Base-by-base conservation (phyloP, 306 rosid genomes). In the Abrus pulchellus region DNA sequence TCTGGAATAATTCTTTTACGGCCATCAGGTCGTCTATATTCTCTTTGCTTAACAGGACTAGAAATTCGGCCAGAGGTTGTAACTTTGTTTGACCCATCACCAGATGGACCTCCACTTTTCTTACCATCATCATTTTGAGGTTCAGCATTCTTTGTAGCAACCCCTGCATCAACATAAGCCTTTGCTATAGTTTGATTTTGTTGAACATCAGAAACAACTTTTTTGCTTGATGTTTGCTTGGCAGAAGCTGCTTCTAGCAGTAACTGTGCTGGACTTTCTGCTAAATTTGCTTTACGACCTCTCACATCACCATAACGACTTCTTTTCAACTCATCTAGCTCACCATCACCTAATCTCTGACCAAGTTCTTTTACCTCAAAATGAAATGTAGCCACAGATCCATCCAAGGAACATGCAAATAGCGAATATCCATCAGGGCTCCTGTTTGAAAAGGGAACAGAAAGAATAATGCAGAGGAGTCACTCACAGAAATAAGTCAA, bases 401-500 rank as follows among this genome's bases (percentile, higher is more conserved):
- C 99, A 79, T 95, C 99, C 96, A 95, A 88, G 74, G 99, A 95
- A 81, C 99, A 95, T 5, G 99, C 98, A 82, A 93, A 92, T 49
- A 95, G 97, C 52, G 96, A 87, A 90, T 93, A 93, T 65, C 99
- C 99, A 84, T 95, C 98, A 9, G 98, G 99, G 82, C 98, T 91
- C 99, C 99, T 95, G 90, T 87, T 87, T 82, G 68, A 77, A 82
- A 79, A 84, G 50, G 73, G 69, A 83, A 57, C n/a, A 57, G 5
- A 10, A 62, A 55, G 47, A 72, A 75, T 54, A 80, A 10, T 3
- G 54, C 11, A 72, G 56, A 53, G 44, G 48, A 47, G 44, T 68
- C 59, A 61, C 71, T 71, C 48, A 53, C 67, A 68, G 50, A 52
- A 57, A 76, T 10, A 27, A 48, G 55, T 27, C 74, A 48, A 59